Evolutionary conservation across 2,329 filamentous ascomycete genomes (phyloP), one percentile per base, ranked within the genome.

Genomic region (Fusarium musae): DNA sequence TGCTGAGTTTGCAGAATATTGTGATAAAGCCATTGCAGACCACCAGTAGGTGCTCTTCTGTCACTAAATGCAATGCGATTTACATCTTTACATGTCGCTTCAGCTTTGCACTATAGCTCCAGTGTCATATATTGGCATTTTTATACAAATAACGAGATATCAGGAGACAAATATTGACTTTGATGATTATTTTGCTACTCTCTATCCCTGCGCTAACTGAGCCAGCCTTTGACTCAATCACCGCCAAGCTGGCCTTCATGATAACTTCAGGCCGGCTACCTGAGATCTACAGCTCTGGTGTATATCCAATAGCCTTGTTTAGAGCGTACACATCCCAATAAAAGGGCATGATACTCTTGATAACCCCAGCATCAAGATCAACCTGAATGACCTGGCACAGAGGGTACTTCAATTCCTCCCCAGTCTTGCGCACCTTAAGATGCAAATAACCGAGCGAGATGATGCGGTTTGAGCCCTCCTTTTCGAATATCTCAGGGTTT

Each of bases 301-400:
- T 72, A 30, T 77, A 60, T 6, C 66, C 73, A 37, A 78, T 57
- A 10, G 75, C 74, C 34, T 66, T 66, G 53, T 77, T 79, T 21
- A 77, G 5, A 21, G 66, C 65, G 9, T 78, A 62, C 4, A 82
- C 80, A 64, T 83, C 79, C 81, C 82, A 82, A 49, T 83, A 82
- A 62, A 82, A 83, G 2, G 80, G 76, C 59, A 74, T 76, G 1
- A 82, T 78, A 30, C 78, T 74, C 17, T 70, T 70, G 30, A 83
- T 79, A 16, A 76, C 69, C 3, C 79, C 80, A 12, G 76, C 78
- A 23, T 79, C 78, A 19, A 80, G 49, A 66, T 82, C 80, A 37
- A 83, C 78, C 15, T 72, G 79, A 11, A 82, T 57, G 12, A 74
- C 68, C 70, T 83, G 81, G 16, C 74, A 77, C 8, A 82, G 43